Evolutionary conservation across 2,329 filamentous ascomycete species (phyloP), one percentile per base, ranked within the genome.

Genomic region (Colletotrichum aenigma): DNA sequence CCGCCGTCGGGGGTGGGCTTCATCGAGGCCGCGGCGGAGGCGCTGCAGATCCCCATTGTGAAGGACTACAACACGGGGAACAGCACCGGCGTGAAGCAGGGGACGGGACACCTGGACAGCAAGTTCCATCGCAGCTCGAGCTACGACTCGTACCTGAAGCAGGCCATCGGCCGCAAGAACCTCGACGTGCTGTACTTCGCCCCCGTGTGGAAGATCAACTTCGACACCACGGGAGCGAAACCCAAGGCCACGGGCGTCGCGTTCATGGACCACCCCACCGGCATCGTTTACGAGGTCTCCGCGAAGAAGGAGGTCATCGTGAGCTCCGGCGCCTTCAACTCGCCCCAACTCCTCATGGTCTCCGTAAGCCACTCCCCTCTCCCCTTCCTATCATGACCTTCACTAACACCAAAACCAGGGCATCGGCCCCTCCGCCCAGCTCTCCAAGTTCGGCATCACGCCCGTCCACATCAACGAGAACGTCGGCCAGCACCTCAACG

Each of bases 1-100:
- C 80, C 80, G n/a, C 77, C 78, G 15, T 80, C 81, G 7, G 79
- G 79, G 28, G 76, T 79, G 7, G 81, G 77, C 38, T 83, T 81
- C 70, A 80, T 81, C 38, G 67, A 78, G 30, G 75, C 78, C n/a
- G 71, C 77, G 32, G 71, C 74, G 60, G 78, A 78, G 24, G 78
- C 78, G 6, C 67, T 76, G 18, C 77, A 70, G 62, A 78, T 79
- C 9, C 80, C 76, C 18, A 78, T 81, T 32, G 78, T 81, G 48
- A 21, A 79, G 28, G 80, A 81, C 36, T 70, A 79, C 28, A 81
- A 81, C 77, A 78, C 66, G 24, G 80, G 80, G 13, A 81, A 80
- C 28, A 78, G 79, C 68, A 78, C 79, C 1, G 80, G 80, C n/a
- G 77, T 81, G 18, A 81, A 81, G 77, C 80, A 81, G 72, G 80